Evolutionary conservation across 2,329 filamentous ascomycete species (phyloP), one percentile per base, ranked within the genome.

Genomic region (Allantophomopsis cytisporea): DNA sequence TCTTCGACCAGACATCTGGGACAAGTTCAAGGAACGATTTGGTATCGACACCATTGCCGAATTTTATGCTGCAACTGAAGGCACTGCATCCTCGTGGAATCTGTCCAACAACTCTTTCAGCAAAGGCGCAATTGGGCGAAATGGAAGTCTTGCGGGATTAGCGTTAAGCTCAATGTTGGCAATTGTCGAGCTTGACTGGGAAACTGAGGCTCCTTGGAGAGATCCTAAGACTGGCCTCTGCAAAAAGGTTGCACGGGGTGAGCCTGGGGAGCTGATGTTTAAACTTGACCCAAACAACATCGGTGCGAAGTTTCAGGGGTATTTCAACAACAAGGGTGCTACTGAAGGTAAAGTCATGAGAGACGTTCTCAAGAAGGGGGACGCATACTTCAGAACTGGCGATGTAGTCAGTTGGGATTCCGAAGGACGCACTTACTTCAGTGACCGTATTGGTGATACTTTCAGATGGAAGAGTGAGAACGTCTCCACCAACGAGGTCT

Each of bases 1-100:
- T 2, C 65, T 94, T 15, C 73, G 87, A 0, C 85, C 86, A 0
- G 86, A 94, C 51, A 75, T 93, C 28, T 94, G 87, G 87, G 76
- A 83, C 45, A 66, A 63, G 7, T 91, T 94, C 65, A 86, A 87
- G 56, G 70, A 82, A 18, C 79, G 87, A 14, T 94, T 91, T 52
- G 78, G 73, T 16, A 73, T 94, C 41, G 71, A 76, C 23, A 71
- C 71, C 2, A 74, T 89, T 42, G 78, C 73, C 43, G 85, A 93
- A 53, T 88, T 93, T 58, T 94, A 91, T 57, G 80, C 80, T 11
- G 71, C 82, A 1, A 87, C 83, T 0, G 83, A 89, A 57, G 82
- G 79, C 3, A 70, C 74, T 1, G 65, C 73, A 2, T 83, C 71
- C 1, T 71, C 71, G 0, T 88, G 80, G 69, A 93, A 94, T 54